phyloP scores from a whole-genome alignment of 140 eudicot genomes.

The Bidens hawaiensis region DNA sequence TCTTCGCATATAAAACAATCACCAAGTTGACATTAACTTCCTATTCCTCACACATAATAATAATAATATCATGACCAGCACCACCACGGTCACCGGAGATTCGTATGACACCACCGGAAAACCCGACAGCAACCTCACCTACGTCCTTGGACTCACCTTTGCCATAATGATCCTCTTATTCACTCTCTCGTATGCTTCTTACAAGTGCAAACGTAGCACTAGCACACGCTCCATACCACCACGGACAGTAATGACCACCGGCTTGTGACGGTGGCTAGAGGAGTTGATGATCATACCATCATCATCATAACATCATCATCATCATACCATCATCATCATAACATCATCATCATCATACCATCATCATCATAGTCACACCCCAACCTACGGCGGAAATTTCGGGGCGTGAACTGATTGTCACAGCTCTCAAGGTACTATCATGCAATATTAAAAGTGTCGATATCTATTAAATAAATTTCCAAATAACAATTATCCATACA shows the following conservation, averaged over 20 bases:
- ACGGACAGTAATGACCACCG: not conserved
- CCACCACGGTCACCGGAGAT: slow-evolving; percentile 3
- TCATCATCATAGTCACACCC: too few relatives aligned
- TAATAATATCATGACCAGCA: too few relatives aligned
- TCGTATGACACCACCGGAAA: not conserved
- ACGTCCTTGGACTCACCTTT: slow-evolving; percentile 3
- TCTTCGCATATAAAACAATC: not conserved
- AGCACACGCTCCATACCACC: not conserved
- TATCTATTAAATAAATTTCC: too few relatives aligned
- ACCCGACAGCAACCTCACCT: not conserved
- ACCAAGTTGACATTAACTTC: slow-evolving; percentile 9
- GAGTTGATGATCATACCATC: too few relatives aligned
- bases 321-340: too few relatives aligned
- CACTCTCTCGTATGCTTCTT: slow-evolving; percentile 5
- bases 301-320: too few relatives aligned
- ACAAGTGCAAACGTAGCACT: slow-evolving; percentile 21
- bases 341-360: too few relatives aligned
- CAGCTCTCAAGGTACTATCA: too few relatives aligned
- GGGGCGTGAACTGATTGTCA: too few relatives aligned
- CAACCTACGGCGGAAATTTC: too few relatives aligned
- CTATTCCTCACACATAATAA: not conserved
- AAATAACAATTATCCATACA: too few relatives aligned
- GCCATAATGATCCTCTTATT: slow-evolving; percentile 5
- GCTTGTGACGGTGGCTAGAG: not conserved
- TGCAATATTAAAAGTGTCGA: too few relatives aligned